phyloP scores from a whole-genome alignment of 75 land plant species.

The Cupressus sempervirens region DNA sequence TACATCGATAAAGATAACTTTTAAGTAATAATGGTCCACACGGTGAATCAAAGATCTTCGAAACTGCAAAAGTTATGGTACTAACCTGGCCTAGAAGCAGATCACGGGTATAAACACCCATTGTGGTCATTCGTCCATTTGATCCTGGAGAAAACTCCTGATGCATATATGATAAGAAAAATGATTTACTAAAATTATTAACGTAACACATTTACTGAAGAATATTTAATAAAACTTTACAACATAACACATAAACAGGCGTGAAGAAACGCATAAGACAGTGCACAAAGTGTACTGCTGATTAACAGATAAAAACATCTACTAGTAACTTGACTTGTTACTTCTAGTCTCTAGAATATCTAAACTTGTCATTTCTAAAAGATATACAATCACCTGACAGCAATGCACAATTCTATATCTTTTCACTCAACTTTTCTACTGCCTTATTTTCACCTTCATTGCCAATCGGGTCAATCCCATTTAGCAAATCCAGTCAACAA shows the following conservation, averaged over 20 bases:
- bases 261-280: not conserved
- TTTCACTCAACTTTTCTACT: no score
- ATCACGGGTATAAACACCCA: slow-evolving; percentile 97
- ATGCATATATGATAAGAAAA: not conserved
- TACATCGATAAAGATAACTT: not conserved
- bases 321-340: not conserved
- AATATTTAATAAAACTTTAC: not conserved
- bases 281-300: not conserved
- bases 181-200: not conserved
- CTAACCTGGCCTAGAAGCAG: slow-evolving; percentile 91
- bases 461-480: not conserved
- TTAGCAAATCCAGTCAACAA: not conserved
- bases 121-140: slow-evolving; percentile 79
- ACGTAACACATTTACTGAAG: not conserved
- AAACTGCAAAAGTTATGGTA: not conserved
- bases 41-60: not conserved
- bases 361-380: not conserved
- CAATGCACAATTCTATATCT: not conserved
- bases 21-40: not conserved
- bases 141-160: slow-evolving; percentile 97
- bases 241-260: not conserved
- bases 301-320: not conserved
- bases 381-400: not conserved
- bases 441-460: not conserved
- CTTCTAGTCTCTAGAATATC: no score